Evolutionary conservation across 2,329 filamentous ascomycete species (phyloP), one percentile per base, ranked within the genome.

Genomic region (Aureobasidium sp.): DNA sequence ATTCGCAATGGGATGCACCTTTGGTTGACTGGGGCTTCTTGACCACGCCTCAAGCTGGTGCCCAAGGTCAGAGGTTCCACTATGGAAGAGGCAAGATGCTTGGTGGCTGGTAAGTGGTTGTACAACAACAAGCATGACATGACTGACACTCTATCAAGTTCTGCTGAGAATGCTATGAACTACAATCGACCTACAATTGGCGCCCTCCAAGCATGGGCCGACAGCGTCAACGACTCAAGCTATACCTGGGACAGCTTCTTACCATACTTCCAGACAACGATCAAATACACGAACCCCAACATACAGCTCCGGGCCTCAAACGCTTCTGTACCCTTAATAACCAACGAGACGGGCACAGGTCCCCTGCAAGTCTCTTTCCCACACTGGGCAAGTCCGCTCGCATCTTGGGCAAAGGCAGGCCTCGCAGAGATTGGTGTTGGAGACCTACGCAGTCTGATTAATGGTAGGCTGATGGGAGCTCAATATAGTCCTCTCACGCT

Each of bases 171-270:
- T 57, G 67, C 66, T 48, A 65, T 71, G 66, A 62, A 62, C 20
- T 71, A 69, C 52, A 67, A 71, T 17, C 65, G 72, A 26, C 67
- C 69, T 6, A 75, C 72, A 1, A 65, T 64, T 15, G 72, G 66
- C 10, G 67, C 69, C 20, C 67, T 73, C 60, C 67, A 73, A 62
- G 62, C 61, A 55, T 76, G 75, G 75, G 73, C 74, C 0, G 69
- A 76, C 44, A 65, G 69, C 27, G 73, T 76, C 7, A 71, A 67
- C 3, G 74, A 76, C 56, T 43, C 72, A 39, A 65, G 70, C 62
- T 71, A 71, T 47, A 65, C 63, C 7, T 73, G 68, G 52, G 63
- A 65, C 44, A 69, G 71, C 56, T 44, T 71, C 41, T 41, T 71
- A 63, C 57, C 65, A 48, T 66, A 65, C 56, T 68, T 66, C 65